phyloP scores from a whole-genome alignment of 305 asterid species.

The Fraxinus velutina region DNA sequence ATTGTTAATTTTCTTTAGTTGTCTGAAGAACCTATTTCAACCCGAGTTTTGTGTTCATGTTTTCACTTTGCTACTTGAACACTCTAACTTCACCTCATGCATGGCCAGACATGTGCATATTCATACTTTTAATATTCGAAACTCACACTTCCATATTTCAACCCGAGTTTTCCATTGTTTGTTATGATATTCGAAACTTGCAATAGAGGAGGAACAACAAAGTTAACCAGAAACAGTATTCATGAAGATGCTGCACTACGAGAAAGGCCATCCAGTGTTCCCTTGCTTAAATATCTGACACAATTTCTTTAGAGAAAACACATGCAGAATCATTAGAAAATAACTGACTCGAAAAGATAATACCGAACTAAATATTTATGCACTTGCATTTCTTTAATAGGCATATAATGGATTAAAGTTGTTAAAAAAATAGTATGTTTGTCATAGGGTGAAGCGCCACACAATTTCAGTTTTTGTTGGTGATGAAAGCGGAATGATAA shows the following conservation, averaged over 20 bases:
- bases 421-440: neutral
- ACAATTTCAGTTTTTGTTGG: slow-evolving; percentile 90
- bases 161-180: neutral
- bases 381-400: neutral
- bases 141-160: too few relatives aligned
- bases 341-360: neutral
- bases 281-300: slow-evolving; percentile 1
- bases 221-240: neutral
- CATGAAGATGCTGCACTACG: neutral
- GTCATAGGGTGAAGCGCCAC: slow-evolving; percentile 65
- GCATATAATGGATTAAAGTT: neutral
- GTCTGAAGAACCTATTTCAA: neutral
- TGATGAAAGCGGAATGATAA: slow-evolving; percentile 98
- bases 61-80: neutral
- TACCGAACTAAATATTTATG: neutral
- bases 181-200: neutral
- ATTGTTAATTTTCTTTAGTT: neutral
- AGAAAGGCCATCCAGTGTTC: neutral
- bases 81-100: neutral
- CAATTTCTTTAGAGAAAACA: neutral
- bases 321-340: neutral
- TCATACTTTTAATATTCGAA: neutral
- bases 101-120: neutral
- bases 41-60: neutral
- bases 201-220: neutral